Percentiles rank a stretch among this genome's conserved stretches.
phyloP scores from a whole-genome alignment of 306 rosid species.

The Cucumis sativus region DNA sequence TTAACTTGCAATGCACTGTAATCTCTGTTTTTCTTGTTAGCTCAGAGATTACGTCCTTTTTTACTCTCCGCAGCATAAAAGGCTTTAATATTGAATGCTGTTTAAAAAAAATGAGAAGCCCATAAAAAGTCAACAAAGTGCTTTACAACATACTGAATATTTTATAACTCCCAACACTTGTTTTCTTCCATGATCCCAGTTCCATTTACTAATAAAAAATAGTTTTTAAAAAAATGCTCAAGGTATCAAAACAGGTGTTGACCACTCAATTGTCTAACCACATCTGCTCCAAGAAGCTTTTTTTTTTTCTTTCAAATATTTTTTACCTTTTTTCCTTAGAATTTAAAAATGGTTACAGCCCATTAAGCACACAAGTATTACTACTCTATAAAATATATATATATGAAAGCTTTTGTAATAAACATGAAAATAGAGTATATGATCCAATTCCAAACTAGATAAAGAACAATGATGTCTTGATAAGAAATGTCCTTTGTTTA shows the following conservation, averaged over 20 bases:
- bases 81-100: conserved; percentile 98
- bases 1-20: conserved; percentile 91
- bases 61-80: conserved; percentile 94
- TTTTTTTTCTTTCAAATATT: too few relatives aligned
- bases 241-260: too few relatives aligned
- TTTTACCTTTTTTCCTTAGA: too few relatives aligned
- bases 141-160: neutral
- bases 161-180: neutral
- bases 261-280: too few relatives aligned
- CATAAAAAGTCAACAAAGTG: conserved; percentile 12
- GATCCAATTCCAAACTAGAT: neutral
- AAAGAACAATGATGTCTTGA: neutral
- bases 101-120: conserved; percentile 10
- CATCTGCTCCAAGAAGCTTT: too few relatives aligned
- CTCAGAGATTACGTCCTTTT: conserved; percentile 88
- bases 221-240: neutral
- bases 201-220: neutral
- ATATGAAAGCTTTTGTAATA: neutral
- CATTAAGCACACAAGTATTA: too few relatives aligned
- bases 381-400: neutral
- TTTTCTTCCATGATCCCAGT: neutral
- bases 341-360: too few relatives aligned
- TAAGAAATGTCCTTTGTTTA: neutral
- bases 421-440: neutral
- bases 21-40: conserved; percentile 82